Evolutionary conservation across 1,139 yeast genomes (phyloP), one percentile per base, ranked within the genome.

Genomic region (Suhomyces taliae): DNA sequence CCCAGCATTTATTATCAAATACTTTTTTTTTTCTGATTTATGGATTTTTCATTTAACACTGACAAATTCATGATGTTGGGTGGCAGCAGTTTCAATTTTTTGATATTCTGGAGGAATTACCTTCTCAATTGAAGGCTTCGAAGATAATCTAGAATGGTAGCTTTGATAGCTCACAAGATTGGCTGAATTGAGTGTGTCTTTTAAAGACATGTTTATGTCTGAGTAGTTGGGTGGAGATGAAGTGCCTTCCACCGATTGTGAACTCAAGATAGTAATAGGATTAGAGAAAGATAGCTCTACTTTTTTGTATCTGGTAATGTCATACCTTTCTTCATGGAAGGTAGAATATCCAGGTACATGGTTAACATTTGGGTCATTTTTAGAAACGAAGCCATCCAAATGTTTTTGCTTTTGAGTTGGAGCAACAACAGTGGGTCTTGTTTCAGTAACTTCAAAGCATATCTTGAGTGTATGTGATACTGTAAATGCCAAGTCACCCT

Each of bases 231-330:
- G 59, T 6, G 57, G 58, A 8, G 52, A 48, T 7, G 34, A 37
- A 7, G 54, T 45, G 14, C 53, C 56, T n/a, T 49, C 43, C 12
- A 39, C 27, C 8, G 59, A 48, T 37, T 48, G 52, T 10, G 51
- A 40, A 34, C 50, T 42, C 11, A 57, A 45, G 10, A 57, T 40
- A 9, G 48, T 44, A n/a, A 57, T 48, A 5, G 60, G 58, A 5
- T 52, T 39, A 7, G 57, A 41, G 42, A 54, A 56, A 2, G 58
- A 52, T n/a, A 57, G 46, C 31, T 56, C 61, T 6, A 53, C 52
- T 36, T 44, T 50, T 32, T 48, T 52, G 38, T 37, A 56, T 26
- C 50, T 48, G 4, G 49, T 39, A 4, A 43, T 24, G 4, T 43
- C 52, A 26, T 44, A 41, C 26, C 45, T 44, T 31, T 47, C 36